Conservation (phyloP, 345 rosid genomes). For the Euphorbia pulcherrima region DNA sequence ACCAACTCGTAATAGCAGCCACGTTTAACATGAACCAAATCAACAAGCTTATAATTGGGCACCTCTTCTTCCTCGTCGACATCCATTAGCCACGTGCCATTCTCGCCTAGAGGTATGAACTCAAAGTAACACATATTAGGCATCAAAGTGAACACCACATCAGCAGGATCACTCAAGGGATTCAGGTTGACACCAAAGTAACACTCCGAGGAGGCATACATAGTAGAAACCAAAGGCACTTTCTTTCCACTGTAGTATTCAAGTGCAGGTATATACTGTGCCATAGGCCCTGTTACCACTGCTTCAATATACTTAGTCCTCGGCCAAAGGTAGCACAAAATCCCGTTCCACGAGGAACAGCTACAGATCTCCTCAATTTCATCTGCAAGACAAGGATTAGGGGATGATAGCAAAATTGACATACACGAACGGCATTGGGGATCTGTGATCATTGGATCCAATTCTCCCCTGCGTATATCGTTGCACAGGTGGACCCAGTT, state of each 20-base stretch:
- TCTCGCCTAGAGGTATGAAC: constrained; percentile 54
- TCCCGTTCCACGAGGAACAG: constrained; percentile 54
- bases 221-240: constrained; percentile 53
- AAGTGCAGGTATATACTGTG: constrained; percentile 57
- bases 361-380: constrained; percentile 53
- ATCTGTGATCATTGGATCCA: constrained; percentile 41
- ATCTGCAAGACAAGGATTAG: constrained; percentile 42
- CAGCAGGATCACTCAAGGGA: constrained; percentile 52
- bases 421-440: constrained; percentile 44
- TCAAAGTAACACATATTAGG: constrained; percentile 66
- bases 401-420: constrained; percentile 28
- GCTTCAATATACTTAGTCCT: constrained; percentile 66
- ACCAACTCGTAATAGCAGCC: constrained; percentile 61
- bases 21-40: constrained; percentile 43
- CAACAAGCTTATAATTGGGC: constrained; percentile 41
- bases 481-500: constrained; percentile 52
- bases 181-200: constrained; percentile 66
- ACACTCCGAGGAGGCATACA: constrained; percentile 74
- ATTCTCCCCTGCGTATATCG: constrained; percentile 44
- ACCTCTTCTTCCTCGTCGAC: constrained; percentile 43
- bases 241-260: constrained; percentile 53
- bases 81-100: constrained; percentile 35
- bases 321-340: constrained; percentile 57
- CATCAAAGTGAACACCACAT: constrained; percentile 54
- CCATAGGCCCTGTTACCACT: constrained; percentile 67